Base-by-base conservation (phyloP, 345 rosid species). In the Xanthoceras sorbifolium region DNA sequence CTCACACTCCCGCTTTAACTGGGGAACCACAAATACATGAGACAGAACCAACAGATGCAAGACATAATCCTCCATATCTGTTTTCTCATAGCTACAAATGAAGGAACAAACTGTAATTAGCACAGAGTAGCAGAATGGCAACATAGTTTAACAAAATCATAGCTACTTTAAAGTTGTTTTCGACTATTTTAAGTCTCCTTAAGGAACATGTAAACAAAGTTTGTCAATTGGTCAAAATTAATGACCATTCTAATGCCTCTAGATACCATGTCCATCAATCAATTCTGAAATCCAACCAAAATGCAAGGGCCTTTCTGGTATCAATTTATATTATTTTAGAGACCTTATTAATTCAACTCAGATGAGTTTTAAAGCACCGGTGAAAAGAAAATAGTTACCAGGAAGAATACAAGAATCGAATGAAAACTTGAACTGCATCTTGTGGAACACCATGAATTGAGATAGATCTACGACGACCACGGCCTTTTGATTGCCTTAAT, bases 371-470 rank as follows among this genome's bases (percentile, higher is more conserved):
- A 20, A 25, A 0, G 28, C 20, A 11, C 25, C 25, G 60, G 20
- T 11, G 15, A 38, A 71, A 32, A 62, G 60, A 66, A 28, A 34
- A 26, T 20, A 44, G 20, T 46, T 92, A 94, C 97, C 96, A 61
- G 60, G 97, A 92, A 76, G 98, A 95, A 78, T 93, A 95, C 76
- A 93, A 80, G 81, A 89, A 92, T 34, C 97, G 87, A 61, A 93
- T 76, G 82, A 95, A 95, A 79, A 83, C 89, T 69, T 89, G 86
- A 32, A 92, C 94, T 42, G 93, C 94, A 1, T 93, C 87, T 14
- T 78, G 77, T 23, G 97, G 90, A 69, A 92, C 99, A 20, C 99
- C 99, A 1, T 50, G 85, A 44, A 93, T 86, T 0, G 94, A 81
- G 76, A 93, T 84, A 60, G 87, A 78, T 81, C 79, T 78, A 70